These are phyloP conservation scores for Clausena lansium DNA, from an alignment of 345 rosid genomes.

Conservation along the genomic window DNA sequence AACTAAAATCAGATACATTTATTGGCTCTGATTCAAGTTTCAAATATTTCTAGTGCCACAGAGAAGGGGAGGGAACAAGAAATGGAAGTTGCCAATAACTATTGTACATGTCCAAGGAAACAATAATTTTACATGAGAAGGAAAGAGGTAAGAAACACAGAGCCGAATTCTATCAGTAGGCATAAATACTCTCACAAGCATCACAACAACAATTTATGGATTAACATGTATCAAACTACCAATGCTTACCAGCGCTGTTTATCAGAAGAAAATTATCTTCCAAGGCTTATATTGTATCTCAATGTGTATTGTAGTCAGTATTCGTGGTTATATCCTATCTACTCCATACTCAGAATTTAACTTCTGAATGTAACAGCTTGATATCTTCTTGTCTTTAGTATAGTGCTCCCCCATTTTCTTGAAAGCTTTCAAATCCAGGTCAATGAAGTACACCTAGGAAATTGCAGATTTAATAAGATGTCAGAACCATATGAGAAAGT, in stretches of 20 bases:
- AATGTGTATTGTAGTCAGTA: constrained; percentile 10
- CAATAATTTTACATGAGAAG: background rate
- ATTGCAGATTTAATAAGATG: constrained; percentile 17
- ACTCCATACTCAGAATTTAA: constrained; percentile 22
- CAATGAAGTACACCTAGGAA: constrained; percentile 70
- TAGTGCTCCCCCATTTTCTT: constrained; percentile 71
- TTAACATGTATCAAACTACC: background rate
- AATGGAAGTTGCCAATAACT: background rate
- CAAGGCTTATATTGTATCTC: constrained; percentile 9
- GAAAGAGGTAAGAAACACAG: background rate
- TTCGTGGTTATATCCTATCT: constrained; percentile 14
- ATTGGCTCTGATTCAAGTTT: too few relatives aligned
- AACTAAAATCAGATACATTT: background rate
- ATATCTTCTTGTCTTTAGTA: constrained; percentile 58
- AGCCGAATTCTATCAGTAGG: background rate
- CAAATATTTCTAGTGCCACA: too few relatives aligned
- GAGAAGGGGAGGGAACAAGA: background rate
- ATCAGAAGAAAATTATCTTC: constrained; percentile 11
- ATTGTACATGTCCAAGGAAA: background rate
- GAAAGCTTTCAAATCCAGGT: constrained; percentile 75
- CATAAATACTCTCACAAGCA: constrained; percentile 10
- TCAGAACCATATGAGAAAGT: background rate
- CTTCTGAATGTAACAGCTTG: constrained; percentile 39
- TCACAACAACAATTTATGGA: background rate
- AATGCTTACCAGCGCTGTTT: constrained; percentile 26